Percentiles rank a stretch among this genome's conserved stretches.
These are phyloP conservation scores for Microsporum ferrugineum DNA, from an alignment of 2,329 filamentous ascomycete species.

Conservation along the genomic window DNA sequence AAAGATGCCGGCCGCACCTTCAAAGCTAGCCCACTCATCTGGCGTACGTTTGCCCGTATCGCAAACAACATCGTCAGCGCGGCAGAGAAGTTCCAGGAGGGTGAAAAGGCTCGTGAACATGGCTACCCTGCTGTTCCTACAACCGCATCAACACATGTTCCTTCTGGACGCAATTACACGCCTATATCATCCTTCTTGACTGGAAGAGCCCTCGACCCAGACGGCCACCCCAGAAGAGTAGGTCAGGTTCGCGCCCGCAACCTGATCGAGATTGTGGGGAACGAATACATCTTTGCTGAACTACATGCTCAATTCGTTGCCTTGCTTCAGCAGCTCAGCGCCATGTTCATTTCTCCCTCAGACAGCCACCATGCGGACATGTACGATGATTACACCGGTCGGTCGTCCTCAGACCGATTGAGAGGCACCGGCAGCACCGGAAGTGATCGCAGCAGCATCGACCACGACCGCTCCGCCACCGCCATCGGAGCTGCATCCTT, in stretches of 20 bases:
- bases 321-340: constrained; percentile 38
- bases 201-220: constrained; percentile 44
- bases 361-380: constrained; percentile 27
- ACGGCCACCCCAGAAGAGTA: constrained; percentile 42
- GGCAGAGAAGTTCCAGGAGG: constrained; percentile 36
- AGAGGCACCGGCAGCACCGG: not conserved
- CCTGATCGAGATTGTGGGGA: constrained; percentile 48
- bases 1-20: constrained; percentile 40
- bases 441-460: constrained; percentile 23
- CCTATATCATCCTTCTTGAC: constrained; percentile 49
- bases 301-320: constrained; percentile 44
- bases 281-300: constrained; percentile 48
- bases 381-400: not conserved
- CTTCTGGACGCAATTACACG: constrained; percentile 35
- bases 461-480: constrained; percentile 6
- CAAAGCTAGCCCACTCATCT: constrained; percentile 38
- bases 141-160: not conserved
- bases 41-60: constrained; percentile 44
- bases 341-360: constrained; percentile 34
- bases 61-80: constrained; percentile 41
- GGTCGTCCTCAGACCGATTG: not conserved
- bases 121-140: constrained; percentile 9
- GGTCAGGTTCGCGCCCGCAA: constrained; percentile 46
- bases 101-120: constrained; percentile 34
- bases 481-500: not conserved